A percentile compares a stretch with the other conserved stretches of the same genome.
Evolutionary conservation across 2,329 filamentous ascomycete species (phyloP).

Genomic region (Endocalyx cinctus): DNA sequence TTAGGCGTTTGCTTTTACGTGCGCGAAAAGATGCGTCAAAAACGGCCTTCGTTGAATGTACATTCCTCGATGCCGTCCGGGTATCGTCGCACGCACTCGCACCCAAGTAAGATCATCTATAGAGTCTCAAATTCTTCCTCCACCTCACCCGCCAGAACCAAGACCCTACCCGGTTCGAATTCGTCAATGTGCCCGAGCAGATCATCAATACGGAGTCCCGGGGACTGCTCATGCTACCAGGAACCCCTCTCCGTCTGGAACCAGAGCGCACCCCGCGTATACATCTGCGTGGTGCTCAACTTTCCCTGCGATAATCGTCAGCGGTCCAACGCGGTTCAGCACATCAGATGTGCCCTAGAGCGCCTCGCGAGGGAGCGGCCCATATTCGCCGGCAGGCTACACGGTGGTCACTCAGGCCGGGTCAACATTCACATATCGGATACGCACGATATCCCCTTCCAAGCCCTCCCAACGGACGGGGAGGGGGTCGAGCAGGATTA

Average conservation of each 20-base stretch:
- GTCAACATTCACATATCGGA: constrained; percentile 20
- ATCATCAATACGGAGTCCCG: constrained; percentile 18
- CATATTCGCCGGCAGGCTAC: constrained; percentile 25
- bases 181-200: no score
- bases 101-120: no score
- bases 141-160: no score
- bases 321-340: constrained; percentile 15
- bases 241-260: constrained; percentile 29
- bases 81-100: no score
- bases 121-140: no score
- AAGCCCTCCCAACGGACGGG: constrained; percentile 11
- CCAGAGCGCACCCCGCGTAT: constrained; percentile 27
- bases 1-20: no score
- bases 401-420: constrained; percentile 16
- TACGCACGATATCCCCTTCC: constrained; percentile 23
- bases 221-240: constrained; percentile 14
- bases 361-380: constrained; percentile 24
- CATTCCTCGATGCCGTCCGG: no score
- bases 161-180: no score
- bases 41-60: no score
- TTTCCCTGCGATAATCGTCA: constrained; percentile 24
- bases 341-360: constrained; percentile 21
- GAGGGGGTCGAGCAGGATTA: constrained; percentile 16
- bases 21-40: no score
- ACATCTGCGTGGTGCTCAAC: constrained; percentile 29